Conservation (phyloP, 2,329 filamentous ascomycete genomes). For the Botryosphaeria dothidea region DNA sequence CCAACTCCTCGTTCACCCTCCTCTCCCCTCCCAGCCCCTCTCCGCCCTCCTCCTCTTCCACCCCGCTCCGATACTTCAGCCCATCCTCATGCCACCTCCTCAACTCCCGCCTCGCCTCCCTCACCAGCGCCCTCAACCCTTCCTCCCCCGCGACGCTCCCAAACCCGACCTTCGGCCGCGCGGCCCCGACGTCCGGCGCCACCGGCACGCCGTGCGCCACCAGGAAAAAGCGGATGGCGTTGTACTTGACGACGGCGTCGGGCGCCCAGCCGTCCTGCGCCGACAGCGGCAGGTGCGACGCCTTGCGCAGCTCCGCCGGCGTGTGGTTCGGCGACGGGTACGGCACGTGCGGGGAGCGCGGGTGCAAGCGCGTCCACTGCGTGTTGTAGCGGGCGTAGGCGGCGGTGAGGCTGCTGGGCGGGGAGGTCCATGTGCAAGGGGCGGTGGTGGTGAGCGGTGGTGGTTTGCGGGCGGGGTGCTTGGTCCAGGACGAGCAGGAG, state of each 20-base stretch:
- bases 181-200: neutral
- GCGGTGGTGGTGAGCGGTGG: neutral
- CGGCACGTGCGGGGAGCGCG: neutral
- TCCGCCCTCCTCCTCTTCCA: neutral
- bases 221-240: constrained; percentile 19
- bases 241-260: constrained; percentile 16
- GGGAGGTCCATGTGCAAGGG: neutral
- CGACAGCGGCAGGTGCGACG: neutral
- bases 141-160: neutral
- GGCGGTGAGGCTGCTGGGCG: neutral
- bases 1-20: neutral
- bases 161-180: neutral
- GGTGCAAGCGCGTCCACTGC: neutral
- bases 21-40: neutral
- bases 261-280: neutral
- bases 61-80: neutral
- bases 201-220: constrained; percentile 18
- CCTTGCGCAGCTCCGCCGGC: neutral
- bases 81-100: constrained; percentile 16
- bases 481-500: no score
- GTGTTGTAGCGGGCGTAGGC: constrained; percentile 6
- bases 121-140: neutral
- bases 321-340: constrained; percentile 1
- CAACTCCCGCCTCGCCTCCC: constrained; percentile 7
- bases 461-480: no score